A percentile compares a stretch with the other conserved stretches of the same genome.
These are phyloP conservation scores for Reticulascus tulasneorum DNA, from an alignment of 2,329 filamentous ascomycete species.

Conservation along the genomic window DNA sequence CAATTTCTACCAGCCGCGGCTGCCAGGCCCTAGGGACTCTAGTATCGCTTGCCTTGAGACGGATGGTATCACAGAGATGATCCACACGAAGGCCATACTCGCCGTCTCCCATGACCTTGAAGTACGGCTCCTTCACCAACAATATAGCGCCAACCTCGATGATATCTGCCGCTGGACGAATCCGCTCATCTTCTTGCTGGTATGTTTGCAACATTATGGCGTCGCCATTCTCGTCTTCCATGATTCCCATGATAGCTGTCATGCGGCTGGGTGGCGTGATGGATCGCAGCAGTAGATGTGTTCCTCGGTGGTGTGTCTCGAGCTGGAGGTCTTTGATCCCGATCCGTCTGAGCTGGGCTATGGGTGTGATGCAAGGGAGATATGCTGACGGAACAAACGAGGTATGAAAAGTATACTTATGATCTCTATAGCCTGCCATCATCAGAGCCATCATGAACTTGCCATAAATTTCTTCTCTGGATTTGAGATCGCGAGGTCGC, in stretches of 20 bases:
- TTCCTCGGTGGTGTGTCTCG: constrained; percentile 23
- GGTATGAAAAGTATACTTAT: too few relatives aligned
- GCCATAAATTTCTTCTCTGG: too few relatives aligned
- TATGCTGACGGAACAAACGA: constrained; percentile 13
- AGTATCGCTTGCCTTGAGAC: constrained; percentile 29
- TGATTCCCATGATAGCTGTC: constrained; percentile 23
- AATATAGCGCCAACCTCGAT: constrained; percentile 29
- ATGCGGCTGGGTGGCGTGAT: constrained; percentile 15
- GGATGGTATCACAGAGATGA: constrained; percentile 45
- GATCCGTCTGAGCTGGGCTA: constrained; percentile 17
- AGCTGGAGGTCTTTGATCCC: constrained; percentile 24
- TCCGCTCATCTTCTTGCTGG: constrained; percentile 33
- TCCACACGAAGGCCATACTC: constrained; percentile 45
- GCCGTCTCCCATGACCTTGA: constrained; percentile 35
- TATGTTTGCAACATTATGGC: constrained; percentile 34
- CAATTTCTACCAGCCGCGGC: background rate
- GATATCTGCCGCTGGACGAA: constrained; percentile 27
- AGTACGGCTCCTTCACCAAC: constrained; percentile 51
- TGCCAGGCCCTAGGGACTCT: constrained; percentile 36
- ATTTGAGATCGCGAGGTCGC: too few relatives aligned
- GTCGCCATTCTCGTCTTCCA: constrained; percentile 34
- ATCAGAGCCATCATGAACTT: too few relatives aligned
- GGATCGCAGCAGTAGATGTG: constrained; percentile 14
- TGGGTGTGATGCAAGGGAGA: constrained; percentile 17
- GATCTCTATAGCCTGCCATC: too few relatives aligned